Percentiles rank a stretch among this genome's conserved stretches.
phyloP scores from a whole-genome alignment of 352 stramenopile species.

The Blastocystis sp. region DNA sequence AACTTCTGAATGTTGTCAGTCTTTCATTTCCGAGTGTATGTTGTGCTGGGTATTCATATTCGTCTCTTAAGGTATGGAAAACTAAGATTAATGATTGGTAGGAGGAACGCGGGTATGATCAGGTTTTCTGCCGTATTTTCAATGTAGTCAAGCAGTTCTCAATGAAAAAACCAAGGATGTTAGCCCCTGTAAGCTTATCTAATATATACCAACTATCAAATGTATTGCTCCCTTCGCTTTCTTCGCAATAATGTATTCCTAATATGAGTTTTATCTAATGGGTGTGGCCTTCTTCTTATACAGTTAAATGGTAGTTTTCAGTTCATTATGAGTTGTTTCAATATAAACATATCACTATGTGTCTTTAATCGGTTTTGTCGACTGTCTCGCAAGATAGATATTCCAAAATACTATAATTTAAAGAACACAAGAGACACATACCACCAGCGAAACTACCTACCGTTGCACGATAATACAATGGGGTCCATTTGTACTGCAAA shows the following conservation, averaged over 20 bases:
- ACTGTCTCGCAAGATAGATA: slow-evolving; percentile 53
- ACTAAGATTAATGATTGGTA: not conserved
- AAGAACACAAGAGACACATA: not conserved
- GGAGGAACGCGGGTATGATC: not conserved
- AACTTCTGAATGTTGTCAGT: slow-evolving; percentile 1
- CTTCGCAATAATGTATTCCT: not conserved
- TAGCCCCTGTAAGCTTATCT: not conserved
- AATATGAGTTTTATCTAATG: not conserved
- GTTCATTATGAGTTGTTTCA: not conserved
- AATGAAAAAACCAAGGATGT: not conserved
- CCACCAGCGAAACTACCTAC: slow-evolving; percentile 37
- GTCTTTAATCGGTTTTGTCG: slow-evolving; percentile 43
- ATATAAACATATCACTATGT: not conserved
- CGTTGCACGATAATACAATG: slow-evolving; percentile 56
- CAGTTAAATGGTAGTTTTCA: not conserved
- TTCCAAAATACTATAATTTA: slow-evolving; percentile 57
- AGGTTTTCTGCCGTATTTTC: slow-evolving; percentile 11
- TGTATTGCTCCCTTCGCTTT: slow-evolving; percentile 26
- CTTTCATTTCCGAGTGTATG: slow-evolving; percentile 2
- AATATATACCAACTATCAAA: slow-evolving; percentile 49
- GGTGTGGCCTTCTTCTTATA: not conserved
- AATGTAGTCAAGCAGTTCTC: slow-evolving; percentile 16
- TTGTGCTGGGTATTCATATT: not conserved
- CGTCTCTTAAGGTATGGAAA: not conserved
- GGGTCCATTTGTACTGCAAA: slow-evolving; percentile 61